Evolutionary conservation across 2,329 filamentous ascomycete species (phyloP), one percentile per base, ranked within the genome.

Genomic region (Lasiodiplodia gonubiensis): DNA sequence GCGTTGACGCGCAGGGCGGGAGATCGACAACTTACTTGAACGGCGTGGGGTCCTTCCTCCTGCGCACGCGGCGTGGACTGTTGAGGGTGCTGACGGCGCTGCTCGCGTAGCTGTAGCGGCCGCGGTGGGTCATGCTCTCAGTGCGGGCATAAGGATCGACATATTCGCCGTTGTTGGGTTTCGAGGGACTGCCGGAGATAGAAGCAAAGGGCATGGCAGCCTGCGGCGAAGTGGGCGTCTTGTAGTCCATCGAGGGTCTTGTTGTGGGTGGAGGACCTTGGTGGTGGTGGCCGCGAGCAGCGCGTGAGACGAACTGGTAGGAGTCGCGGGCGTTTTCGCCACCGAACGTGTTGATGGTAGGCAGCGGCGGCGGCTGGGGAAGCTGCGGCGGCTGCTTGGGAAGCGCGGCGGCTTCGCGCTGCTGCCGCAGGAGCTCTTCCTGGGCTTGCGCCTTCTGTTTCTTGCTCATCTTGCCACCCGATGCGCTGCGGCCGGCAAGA

Each of bases 81-180:
- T 97, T 97, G 82, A 97, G 89, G 69, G 92, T 91, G 84, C 92
- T 97, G 72, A 94, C 88, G 65, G 92, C 91, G 80, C 92, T 96
- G 82, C 92, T 97, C 67, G 94, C 93, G 81, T 97, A 98, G 82
- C 94, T 97, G 82, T 97, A 97, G 71, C 95, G 91, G 69, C 94
- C 93, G 73, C 95, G 93, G 80, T 98, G 90, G 73, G 94, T 94
- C 92, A 98, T 97, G 85, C 94, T 97, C 83, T 96, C 92, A 42
- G 91, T 90, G 70, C 92, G 88, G 54, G 91, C 89, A 76, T 95
- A 95, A 16, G 92, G 91, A 74, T 97, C 93, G 70, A 87, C 59
- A n/a, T 63, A 63, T 30, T 63, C 59, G 59, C 72, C 72, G 25
- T 88, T 87, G 64, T 90, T 82, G 1, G 89, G 88, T 35, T 23